Evolutionary conservation across 2,329 filamentous ascomycete species (phyloP).

Genomic region (Periconia sp.): DNA sequence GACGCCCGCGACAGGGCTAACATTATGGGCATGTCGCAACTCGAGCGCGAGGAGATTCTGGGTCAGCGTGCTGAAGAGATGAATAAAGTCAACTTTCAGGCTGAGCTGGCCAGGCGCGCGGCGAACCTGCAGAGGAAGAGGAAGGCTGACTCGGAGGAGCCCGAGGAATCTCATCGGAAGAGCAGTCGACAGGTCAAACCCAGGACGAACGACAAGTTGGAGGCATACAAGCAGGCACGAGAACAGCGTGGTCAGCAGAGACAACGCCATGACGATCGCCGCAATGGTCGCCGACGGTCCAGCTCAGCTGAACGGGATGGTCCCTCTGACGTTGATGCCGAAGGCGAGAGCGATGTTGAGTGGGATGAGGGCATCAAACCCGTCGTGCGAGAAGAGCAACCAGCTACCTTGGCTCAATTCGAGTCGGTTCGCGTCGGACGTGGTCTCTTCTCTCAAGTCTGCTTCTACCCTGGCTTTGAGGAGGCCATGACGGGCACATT

Average conservation of each 20-base stretch:
- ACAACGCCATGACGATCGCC: slow-evolving; percentile 55
- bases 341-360: slow-evolving; percentile 78
- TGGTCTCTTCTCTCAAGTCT: slow-evolving; percentile 85
- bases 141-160: slow-evolving; percentile 77
- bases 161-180: slow-evolving; percentile 79
- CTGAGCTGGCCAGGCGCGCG: slow-evolving; percentile 79
- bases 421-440: slow-evolving; percentile 84
- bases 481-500: slow-evolving; percentile 82
- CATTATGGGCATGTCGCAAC: slow-evolving; percentile 86
- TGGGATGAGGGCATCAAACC: slow-evolving; percentile 66
- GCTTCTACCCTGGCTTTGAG: slow-evolving; percentile 92
- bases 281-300: slow-evolving; percentile 53
- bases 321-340: slow-evolving; percentile 65
- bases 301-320: slow-evolving; percentile 47
- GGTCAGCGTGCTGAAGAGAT: slow-evolving; percentile 86
- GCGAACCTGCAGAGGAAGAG: slow-evolving; percentile 72
- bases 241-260: slow-evolving; percentile 66
- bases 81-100: slow-evolving; percentile 81
- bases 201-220: slow-evolving; percentile 75
- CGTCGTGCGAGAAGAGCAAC: slow-evolving; percentile 67
- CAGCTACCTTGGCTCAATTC: slow-evolving; percentile 78
- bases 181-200: slow-evolving; percentile 56
- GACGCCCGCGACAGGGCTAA: slow-evolving; percentile 61
- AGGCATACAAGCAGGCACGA: slow-evolving; percentile 62
- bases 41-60: slow-evolving; percentile 88